phyloP scores from a whole-genome alignment of 257 asterid species.

The Solanum clarkiae region DNA sequence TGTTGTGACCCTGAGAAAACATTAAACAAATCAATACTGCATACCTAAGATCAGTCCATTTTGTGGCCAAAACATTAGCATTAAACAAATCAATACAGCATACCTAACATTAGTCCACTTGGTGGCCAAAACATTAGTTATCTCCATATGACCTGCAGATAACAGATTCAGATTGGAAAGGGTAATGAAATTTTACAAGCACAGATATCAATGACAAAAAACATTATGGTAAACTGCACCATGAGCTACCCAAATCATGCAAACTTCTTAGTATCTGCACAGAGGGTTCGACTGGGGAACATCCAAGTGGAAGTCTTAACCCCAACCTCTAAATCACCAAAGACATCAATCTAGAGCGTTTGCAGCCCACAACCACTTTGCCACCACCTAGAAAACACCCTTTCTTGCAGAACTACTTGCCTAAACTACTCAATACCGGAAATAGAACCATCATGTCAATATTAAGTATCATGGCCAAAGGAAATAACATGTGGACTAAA shows the following conservation, averaged over 20 bases:
- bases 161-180: neutral
- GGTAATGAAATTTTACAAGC: neutral
- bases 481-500: neutral
- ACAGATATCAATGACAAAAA: neutral
- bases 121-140: neutral
- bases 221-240: neutral
- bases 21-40: neutral
- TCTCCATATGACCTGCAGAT: conserved; percentile 1
- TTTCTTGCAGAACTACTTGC: neutral
- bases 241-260: neutral
- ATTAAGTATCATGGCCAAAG: neutral
- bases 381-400: neutral
- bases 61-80: neutral
- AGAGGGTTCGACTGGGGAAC: neutral
- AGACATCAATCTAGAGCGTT: neutral
- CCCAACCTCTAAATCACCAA: neutral
- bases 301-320: neutral
- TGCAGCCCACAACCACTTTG: neutral
- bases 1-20: neutral
- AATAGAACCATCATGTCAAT: neutral
- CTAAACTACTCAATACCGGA: neutral
- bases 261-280: neutral
- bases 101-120: conserved; percentile 1
- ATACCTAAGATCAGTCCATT: conserved; percentile 1
- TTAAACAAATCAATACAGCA: neutral